Conservation (phyloP, 352 stramenopile species). For the Phytophthora pistaciae region DNA sequence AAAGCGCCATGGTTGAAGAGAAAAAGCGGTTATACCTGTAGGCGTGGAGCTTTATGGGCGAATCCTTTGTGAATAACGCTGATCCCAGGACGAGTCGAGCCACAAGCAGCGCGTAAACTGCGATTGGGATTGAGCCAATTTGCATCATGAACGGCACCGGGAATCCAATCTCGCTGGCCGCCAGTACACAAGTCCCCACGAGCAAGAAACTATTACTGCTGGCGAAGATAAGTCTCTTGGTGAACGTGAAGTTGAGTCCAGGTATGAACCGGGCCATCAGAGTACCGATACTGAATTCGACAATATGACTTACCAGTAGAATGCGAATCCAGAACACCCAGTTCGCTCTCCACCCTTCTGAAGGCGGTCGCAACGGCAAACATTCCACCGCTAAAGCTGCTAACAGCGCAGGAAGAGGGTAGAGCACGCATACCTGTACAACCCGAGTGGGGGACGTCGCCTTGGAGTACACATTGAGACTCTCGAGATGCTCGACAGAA, state of each 20-base stretch:
- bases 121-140: background rate
- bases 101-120: background rate
- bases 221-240: background rate
- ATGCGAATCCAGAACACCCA: background rate
- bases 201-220: background rate
- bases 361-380: background rate
- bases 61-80: background rate
- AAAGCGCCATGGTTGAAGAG: background rate
- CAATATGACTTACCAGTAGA: background rate
- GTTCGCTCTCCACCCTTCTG: background rate
- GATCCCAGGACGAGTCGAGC: background rate
- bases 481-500: constrained; percentile 17
- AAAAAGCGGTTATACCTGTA: constrained; percentile 1
- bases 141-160: constrained; percentile 16
- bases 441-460: constrained; percentile 3
- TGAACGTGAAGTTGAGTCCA: background rate
- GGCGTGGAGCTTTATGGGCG: background rate
- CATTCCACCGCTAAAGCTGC: background rate
- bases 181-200: background rate
- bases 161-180: constrained; percentile 1
- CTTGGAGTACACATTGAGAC: constrained; percentile 12
- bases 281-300: background rate
- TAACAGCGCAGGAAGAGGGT: constrained; percentile 4
- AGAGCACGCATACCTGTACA: constrained; percentile 5
- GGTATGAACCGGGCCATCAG: background rate